These are phyloP conservation scores for Quercus tomentella DNA, from an alignment of 331 rosid genomes.

Conservation along the genomic window DNA sequence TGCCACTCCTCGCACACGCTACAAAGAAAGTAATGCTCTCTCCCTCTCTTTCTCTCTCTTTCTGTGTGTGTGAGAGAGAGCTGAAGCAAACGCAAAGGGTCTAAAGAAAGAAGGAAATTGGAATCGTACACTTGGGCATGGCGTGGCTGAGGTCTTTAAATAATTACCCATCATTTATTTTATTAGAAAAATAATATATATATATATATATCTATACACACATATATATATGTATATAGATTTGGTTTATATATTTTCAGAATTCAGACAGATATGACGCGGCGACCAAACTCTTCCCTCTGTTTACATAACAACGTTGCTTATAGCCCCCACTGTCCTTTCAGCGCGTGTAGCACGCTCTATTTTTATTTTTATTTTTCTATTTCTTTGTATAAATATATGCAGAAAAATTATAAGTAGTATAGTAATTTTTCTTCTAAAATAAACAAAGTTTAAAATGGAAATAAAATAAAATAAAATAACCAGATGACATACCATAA, in stretches of 20 bases:
- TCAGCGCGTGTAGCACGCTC: background rate
- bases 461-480: no score
- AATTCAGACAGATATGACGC: background rate
- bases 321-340: background rate
- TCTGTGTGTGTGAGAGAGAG: background rate
- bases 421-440: no score
- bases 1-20: background rate
- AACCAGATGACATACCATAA: no score
- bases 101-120: background rate
- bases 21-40: background rate
- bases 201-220: background rate
- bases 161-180: background rate
- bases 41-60: slow-evolving; percentile 8
- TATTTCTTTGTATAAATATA: no score
- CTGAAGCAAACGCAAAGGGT: no score
- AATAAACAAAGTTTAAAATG: no score
- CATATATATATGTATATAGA: background rate
- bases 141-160: slow-evolving; percentile 20
- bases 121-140: slow-evolving; percentile 7
- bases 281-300: background rate
- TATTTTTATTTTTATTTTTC: no score
- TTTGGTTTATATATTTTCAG: background rate
- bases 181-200: no score
- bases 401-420: no score
- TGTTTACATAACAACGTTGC: background rate